These are phyloP conservation scores for Phialocephala subalpina DNA, from an alignment of 2,329 filamentous ascomycete genomes.

Conservation along the genomic window DNA sequence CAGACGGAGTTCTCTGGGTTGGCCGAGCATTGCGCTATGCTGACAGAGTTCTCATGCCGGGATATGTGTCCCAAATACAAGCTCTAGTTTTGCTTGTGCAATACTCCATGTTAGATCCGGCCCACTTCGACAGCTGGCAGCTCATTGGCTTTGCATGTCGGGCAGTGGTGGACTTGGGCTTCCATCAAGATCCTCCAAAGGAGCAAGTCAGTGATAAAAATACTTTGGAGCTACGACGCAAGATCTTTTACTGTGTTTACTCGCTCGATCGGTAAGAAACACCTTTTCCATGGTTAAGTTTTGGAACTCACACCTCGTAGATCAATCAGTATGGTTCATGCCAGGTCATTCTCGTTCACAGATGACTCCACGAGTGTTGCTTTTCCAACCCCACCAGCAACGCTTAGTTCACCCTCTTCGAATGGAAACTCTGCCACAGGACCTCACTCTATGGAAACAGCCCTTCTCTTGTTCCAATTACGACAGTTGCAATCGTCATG, in stretches of 20 bases:
- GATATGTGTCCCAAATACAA: constrained; percentile 85
- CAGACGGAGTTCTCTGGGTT: constrained; percentile 62
- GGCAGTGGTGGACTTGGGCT: constrained; percentile 86
- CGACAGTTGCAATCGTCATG: constrained; percentile 87
- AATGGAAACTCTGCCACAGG: constrained; percentile 45
- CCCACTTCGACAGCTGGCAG: constrained; percentile 94
- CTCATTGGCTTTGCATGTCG: constrained; percentile 89
- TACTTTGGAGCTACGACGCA: constrained; percentile 78
- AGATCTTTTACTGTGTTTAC: constrained; percentile 91
- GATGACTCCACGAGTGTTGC: constrained; percentile 86
- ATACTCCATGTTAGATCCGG: constrained; percentile 89
- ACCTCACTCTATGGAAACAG: constrained; percentile 68
- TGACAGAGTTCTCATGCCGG: constrained; percentile 84
- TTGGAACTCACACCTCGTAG: constrained; percentile 52
- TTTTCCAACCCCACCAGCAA: constrained; percentile 63
- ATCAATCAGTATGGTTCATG: constrained; percentile 87
- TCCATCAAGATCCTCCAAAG: constrained; percentile 88
- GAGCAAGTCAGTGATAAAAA: constrained; percentile 72
- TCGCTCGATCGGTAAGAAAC: constrained; percentile 78
- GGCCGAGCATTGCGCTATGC: constrained; percentile 76
- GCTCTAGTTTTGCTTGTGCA: constrained; percentile 86
- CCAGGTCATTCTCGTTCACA: constrained; percentile 90
- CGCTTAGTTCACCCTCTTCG: constrained; percentile 36
- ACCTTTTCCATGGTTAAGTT: background rate
- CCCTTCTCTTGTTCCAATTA: constrained; percentile 81